Base-by-base conservation (phyloP, 2,329 filamentous ascomycete species). In the Colletotrichum euphorbiae region DNA sequence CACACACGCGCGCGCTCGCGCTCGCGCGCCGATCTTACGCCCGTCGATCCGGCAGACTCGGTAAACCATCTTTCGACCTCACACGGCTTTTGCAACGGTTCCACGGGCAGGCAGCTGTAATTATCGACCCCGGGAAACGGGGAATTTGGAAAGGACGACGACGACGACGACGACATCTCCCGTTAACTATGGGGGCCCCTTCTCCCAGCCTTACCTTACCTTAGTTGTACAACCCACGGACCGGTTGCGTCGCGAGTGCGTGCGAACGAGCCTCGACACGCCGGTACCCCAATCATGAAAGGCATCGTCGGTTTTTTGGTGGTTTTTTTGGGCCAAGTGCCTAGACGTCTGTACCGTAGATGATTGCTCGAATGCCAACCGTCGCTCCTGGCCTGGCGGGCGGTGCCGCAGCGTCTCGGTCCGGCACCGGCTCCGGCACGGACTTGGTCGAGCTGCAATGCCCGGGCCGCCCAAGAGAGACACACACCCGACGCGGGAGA, bases 11-110 rank as follows among this genome's bases (percentile, higher is more conserved):
- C 24, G 4, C 24, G 24, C 24, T 3, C 24, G 24, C 24, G 24
- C 21, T 3, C 21, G 21, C 24, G 40, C 55, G 54, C 48, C 36
- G 46, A 59, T 65, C 61, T 19, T 36, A 28, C 46, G 42, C 42
- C 46, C 36, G 61, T 36, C 21, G 61, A 60, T 19, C 65, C 65
- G 54, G 54, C 58, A n/a, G 33, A 42, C 24, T 57, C 40, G 46
- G 65, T 65, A 68, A 64, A 58, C 31, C 51, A 59, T 65, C 46
- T 59, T 68, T 65, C 46, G 43, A 63, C 51, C 48, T 54, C 59
- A 67, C 59, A 67, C 33, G 52, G 45, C 60, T 64, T 17, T 43
- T 21, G 19, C 11, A n/a, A 24, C n/a, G 28, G 40, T 65, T 36
- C 13, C 48, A 55, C 61, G 33, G 21, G 40, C 61, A 66, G 54